Evolutionary conservation across 1,139 yeast genomes (phyloP), one percentile per base, ranked within the genome.

Genomic region (Hansenula anomala): DNA sequence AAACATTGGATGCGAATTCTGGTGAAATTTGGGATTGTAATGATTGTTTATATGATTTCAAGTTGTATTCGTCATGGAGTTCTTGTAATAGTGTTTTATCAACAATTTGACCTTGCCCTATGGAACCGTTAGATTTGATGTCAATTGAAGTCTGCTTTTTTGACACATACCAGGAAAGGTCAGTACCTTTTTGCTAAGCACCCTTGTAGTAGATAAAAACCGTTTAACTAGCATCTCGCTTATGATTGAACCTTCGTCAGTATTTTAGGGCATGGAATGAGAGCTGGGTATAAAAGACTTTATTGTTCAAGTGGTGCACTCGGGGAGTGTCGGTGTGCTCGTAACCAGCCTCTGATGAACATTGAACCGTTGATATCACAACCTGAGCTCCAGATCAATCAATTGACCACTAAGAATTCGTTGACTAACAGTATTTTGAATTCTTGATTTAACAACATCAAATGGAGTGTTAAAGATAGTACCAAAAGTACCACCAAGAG

Each of bases 401-500:
- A n/a, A n/a, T n/a, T n/a, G n/a, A n/a, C n/a, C n/a, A n/a, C n/a
- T n/a, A n/a, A n/a, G n/a, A n/a, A n/a, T n/a, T n/a, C n/a, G n/a
- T n/a, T n/a, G n/a, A 20, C 22, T 23, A 23, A 23, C 25, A 8
- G 25, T 23, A 23, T 23, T 28, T 67, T 92, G 99, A 55, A 94
- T 87, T 70, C 98, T 80, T 24, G 96, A 87, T 71, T 94, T 94
- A 55, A 92, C 97, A 39, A 94, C 98, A 63, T 94, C 99, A 56
- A 90, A 89, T 30, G 99, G 98, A 28, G 97, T 94, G 69, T 92
- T 92, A 56, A 92, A 66, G 47, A 87, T 59, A 15, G 97, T 90
- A 70, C 98, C 98, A 49, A 87, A 77, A 38, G 96, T 89, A 63
- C 99, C 98, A 68, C 98, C 98, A 59, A 90, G 76, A 33, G 94